Percentiles rank a stretch among this genome's conserved stretches.
These are phyloP conservation scores for Torulaspora microellipsoides DNA, from an alignment of 805 yeast genomes.

Conservation along the genomic window DNA sequence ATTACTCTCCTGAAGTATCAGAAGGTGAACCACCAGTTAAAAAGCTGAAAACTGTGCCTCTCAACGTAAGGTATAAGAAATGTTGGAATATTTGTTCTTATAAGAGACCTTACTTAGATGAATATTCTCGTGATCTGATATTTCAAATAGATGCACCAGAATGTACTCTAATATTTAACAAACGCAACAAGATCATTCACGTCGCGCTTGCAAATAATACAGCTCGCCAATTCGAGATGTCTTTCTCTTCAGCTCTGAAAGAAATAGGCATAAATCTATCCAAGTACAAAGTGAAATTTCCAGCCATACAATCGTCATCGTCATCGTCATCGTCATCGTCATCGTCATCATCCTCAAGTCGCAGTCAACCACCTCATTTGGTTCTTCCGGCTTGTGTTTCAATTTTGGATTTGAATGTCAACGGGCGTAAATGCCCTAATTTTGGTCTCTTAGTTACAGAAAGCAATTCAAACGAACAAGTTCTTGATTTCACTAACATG, in stretches of 20 bases:
- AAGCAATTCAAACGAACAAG: slow-evolving; percentile 13
- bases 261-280: slow-evolving; percentile 9
- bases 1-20: background rate
- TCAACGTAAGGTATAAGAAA: slow-evolving; percentile 7
- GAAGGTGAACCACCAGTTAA: slow-evolving; percentile 14
- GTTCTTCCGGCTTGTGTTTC: slow-evolving; percentile 24
- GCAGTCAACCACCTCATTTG: slow-evolving; percentile 3
- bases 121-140: slow-evolving; percentile 35
- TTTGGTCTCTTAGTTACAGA: slow-evolving; percentile 13
- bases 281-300: slow-evolving; percentile 9
- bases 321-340: background rate
- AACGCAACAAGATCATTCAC: slow-evolving; percentile 25
- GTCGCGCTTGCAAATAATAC: slow-evolving; percentile 19
- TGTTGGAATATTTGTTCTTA: slow-evolving; percentile 32
- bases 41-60: slow-evolving; percentile 10
- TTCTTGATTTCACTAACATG: slow-evolving; percentile 16
- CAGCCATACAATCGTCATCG: slow-evolving; percentile 1
- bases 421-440: slow-evolving; percentile 15
- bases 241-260: slow-evolving; percentile 12
- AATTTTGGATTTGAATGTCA: slow-evolving; percentile 16
- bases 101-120: slow-evolving; percentile 46
- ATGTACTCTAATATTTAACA: slow-evolving; percentile 31
- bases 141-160: slow-evolving; percentile 39
- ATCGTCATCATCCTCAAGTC: background rate
- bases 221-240: slow-evolving; percentile 14